Evolutionary conservation across 1,284 basidiomycete genomes (phyloP).

Genomic region (Golubevia pallescens): DNA sequence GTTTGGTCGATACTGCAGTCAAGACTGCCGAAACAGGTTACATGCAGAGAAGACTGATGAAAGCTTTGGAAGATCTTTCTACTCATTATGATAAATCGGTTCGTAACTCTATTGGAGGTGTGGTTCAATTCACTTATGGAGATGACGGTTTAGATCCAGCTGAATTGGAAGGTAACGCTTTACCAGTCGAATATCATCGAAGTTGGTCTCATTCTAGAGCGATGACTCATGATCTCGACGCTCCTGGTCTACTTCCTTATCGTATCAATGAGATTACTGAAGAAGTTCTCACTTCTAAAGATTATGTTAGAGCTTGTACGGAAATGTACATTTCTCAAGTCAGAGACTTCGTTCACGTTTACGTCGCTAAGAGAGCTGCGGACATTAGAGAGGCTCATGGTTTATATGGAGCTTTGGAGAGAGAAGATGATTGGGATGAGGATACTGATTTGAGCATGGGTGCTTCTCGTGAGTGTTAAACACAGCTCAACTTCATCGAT

Average conservation of each 20-base stretch:
- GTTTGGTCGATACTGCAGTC: constrained; percentile 97
- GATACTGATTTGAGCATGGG: constrained; percentile 79
- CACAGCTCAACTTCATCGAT: not conserved
- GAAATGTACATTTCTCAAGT: constrained; percentile 79
- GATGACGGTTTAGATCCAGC: constrained; percentile 98
- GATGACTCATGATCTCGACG: constrained; percentile 67
- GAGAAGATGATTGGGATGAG: constrained; percentile 78
- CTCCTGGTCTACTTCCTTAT: constrained; percentile 77
- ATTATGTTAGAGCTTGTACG: constrained; percentile 71
- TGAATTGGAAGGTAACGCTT: constrained; percentile 85
- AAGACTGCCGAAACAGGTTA: constrained; percentile 99
- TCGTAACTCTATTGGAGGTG: constrained; percentile 88
- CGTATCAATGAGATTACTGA: constrained; percentile 82
- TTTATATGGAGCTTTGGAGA: constrained; percentile 82
- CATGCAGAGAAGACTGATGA: constrained; percentile 99
- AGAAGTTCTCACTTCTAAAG: constrained; percentile 69
- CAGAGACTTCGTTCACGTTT: constrained; percentile 75
- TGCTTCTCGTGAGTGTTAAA: constrained; percentile 62
- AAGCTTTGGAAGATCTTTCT: constrained; percentile 94
- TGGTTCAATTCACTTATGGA: constrained; percentile 98
- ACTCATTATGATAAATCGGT: constrained; percentile 98
- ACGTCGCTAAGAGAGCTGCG: constrained; percentile 76
- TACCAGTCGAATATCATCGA: constrained; percentile 72
- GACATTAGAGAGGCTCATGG: constrained; percentile 76
- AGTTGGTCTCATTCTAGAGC: constrained; percentile 2